A percentile compares a stretch with the other conserved stretches of the same genome.
Conservation (phyloP, 2,329 filamentous ascomycete genomes). For the Sporothrix schenckii region DNA sequence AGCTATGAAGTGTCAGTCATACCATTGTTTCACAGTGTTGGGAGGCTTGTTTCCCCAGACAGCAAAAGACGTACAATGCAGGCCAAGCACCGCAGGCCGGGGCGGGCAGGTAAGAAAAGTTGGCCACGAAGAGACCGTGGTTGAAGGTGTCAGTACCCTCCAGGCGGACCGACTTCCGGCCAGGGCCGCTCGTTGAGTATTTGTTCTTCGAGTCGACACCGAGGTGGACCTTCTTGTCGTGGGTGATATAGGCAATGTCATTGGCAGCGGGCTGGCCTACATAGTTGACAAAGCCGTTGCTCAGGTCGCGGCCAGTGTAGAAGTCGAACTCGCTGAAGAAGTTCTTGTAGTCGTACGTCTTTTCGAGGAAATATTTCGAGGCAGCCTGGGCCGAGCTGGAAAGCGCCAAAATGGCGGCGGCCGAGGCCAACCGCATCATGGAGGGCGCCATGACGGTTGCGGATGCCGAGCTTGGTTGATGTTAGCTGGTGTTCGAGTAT, state of each 20-base stretch:
- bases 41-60: not conserved
- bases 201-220: constrained; percentile 24
- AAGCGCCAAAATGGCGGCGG: constrained; percentile 39
- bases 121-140: constrained; percentile 68
- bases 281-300: constrained; percentile 66
- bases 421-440: constrained; percentile 38
- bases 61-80: constrained; percentile 56
- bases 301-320: constrained; percentile 57
- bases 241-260: constrained; percentile 47
- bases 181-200: constrained; percentile 37
- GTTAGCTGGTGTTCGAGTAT: not conserved
- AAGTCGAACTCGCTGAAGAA: constrained; percentile 55
- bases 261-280: constrained; percentile 44
- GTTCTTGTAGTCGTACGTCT: constrained; percentile 49
- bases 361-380: constrained; percentile 46
- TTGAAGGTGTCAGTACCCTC: constrained; percentile 65
- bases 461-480: not conserved
- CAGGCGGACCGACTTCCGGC: constrained; percentile 64
- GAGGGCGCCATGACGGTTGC: constrained; percentile 27
- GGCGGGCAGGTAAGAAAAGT: constrained; percentile 69
- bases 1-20: constrained; percentile 41
- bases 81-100: constrained; percentile 72
- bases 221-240: constrained; percentile 43
- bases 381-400: constrained; percentile 28
- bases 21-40: not conserved